phyloP scores from a whole-genome alignment of 169 alveolate genomes.

The Plasmodium fragile region DNA sequence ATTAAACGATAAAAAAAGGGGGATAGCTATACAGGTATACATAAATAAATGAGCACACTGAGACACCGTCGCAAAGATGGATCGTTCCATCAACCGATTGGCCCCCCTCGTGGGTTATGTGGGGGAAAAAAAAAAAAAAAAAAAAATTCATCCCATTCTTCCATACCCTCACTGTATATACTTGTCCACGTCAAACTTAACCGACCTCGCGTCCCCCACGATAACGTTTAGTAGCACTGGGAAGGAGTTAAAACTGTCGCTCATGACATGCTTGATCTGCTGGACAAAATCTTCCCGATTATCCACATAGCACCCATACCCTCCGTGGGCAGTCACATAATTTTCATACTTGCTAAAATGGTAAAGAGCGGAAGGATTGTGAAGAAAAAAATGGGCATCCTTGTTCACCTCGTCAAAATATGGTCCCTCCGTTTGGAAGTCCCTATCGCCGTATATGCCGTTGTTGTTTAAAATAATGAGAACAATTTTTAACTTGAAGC shows the following conservation, averaged over 20 bases:
- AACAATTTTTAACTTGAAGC: conserved; percentile 49
- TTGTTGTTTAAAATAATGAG: conserved; percentile 57
- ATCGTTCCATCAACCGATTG: background rate
- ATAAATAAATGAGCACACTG: background rate
- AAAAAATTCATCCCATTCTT: background rate
- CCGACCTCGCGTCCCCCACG: conserved; percentile 26
- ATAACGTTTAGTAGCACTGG: conserved; percentile 55
- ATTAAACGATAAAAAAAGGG: background rate
- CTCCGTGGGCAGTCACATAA: conserved; percentile 67
- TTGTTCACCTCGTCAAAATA: background rate
- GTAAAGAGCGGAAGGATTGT: conserved; percentile 66
- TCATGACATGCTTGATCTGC: conserved; percentile 32
- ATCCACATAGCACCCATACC: conserved; percentile 63
- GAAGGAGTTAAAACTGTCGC: conserved; percentile 23
- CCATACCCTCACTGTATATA: conserved; percentile 15
- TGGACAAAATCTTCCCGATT: conserved; percentile 32
- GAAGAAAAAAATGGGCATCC: conserved; percentile 13
- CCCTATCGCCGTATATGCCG: conserved; percentile 71
- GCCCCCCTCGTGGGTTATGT: background rate
- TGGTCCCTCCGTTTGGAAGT: conserved; percentile 1
- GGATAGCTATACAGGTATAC: background rate
- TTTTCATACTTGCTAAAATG: conserved; percentile 60
- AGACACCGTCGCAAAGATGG: background rate
- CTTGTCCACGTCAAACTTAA: conserved; percentile 40
- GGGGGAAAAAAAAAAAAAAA: background rate